These are phyloP conservation scores for Naganishia albida DNA, from an alignment of 1,284 basidiomycete species.

Conservation along the genomic window DNA sequence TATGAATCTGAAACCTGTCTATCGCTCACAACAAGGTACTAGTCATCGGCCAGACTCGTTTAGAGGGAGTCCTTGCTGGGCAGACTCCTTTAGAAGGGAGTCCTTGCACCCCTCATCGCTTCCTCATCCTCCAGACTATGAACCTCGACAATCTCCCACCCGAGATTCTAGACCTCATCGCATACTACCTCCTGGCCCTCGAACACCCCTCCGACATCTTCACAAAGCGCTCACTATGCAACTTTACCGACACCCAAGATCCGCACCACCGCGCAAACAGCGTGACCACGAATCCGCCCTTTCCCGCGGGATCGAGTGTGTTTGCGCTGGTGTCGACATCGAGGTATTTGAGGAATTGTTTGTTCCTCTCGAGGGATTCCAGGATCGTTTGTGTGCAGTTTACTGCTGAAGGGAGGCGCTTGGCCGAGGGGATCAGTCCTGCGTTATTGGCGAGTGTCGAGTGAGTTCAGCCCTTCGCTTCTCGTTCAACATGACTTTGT, in stretches of 20 bases:
- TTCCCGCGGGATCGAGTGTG: background rate
- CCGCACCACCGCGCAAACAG: background rate
- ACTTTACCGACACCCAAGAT: background rate
- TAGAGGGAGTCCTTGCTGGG: no score
- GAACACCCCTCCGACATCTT: background rate
- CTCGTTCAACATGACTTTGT: no score
- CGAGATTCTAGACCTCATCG: constrained; percentile 14
- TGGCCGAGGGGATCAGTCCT: background rate
- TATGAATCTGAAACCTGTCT: constrained; percentile 1
- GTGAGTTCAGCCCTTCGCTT: background rate
- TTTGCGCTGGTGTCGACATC: background rate
- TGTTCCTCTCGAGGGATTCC: background rate
- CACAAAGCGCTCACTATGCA: background rate
- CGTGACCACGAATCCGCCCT: background rate
- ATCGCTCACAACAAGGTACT: background rate
- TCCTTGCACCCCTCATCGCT: no score
- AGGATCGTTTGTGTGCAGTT: background rate
- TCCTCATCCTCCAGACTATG: no score
- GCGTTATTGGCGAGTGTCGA: constrained; percentile 8
- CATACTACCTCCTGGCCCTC: background rate
- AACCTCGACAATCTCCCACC: constrained; percentile 10
- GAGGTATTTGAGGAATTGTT: background rate
- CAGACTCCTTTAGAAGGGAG: no score
- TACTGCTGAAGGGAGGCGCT: no score
- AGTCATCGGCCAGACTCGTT: no score